Evolutionary conservation across 352 stramenopile species (phyloP), one percentile per base, ranked within the genome.

Genomic region (Phytophthora cryptogea): DNA sequence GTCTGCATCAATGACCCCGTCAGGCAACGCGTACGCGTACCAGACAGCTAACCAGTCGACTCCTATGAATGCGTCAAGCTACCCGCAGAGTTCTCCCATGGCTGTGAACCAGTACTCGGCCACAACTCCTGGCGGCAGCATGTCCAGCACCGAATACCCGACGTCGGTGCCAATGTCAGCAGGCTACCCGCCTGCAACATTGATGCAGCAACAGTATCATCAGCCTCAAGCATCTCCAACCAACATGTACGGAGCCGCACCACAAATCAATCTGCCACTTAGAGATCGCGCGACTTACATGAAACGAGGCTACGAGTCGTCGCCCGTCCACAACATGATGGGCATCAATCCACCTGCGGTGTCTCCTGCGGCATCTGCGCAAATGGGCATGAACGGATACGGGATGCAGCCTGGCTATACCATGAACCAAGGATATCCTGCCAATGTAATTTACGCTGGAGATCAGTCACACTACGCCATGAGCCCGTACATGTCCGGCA

Each of bases 231-330:
- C 54, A 31, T 76, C 72, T 17, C 59, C 59, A 36, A 60, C 57
- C 54, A 76, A 69, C 35, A 66, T 81, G 57, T 72, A 78, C 49
- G 37, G 41, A 44, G 45, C 43, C 14, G 42, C 48, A 14, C 54
- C 74, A 8, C 78, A 88, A 45, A 86, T 90, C 41, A 86, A 88
- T 43, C 39, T 88, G 27, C 76, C 80, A 41, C 64, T 90, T 36
- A 76, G 80, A 13, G 73, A 90, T 44, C 76, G 76, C 20, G 72
- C 70, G 27, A 82, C 70, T 42, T 72, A 86, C 49, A 72, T 84
- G 57, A 84, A 81, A 54, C 72, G 73, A 41, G 61, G 60, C 36
- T 85, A 74, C 28, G 64, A 68, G 35, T 70, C 64, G 3, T 68
- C 68, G 7, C 53, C 73, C 3, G 52, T 66, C 2, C 57, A 75